Base-by-base conservation (phyloP, 2,329 filamentous ascomycete genomes). In the Scolecobasidium constrictum region DNA sequence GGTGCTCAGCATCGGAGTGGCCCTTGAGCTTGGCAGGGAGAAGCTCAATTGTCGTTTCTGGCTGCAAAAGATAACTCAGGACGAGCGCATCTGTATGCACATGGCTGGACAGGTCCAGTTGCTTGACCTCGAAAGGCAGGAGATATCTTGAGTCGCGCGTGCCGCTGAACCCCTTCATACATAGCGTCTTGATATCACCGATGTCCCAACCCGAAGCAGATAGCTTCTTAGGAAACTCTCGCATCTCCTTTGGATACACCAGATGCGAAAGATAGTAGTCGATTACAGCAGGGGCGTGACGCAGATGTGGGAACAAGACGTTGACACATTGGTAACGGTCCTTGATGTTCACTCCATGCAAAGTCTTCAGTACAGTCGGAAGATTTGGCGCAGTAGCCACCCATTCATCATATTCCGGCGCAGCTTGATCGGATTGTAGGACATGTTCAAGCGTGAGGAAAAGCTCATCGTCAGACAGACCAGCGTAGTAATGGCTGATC, bases 151-250 rank as follows among this genome's bases (percentile, higher is more conserved):
- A 75, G 48, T 86, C 81, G 18, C 77, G 80, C 0, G 81, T 86
- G 0, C 81, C 81, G 43, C 77, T 83, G 51, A 86, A 86, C 0
- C 81, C 82, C 0, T 75, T 78, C 0, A 70, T 77, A 0, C 69
- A 64, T 16, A 74, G 59, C 0, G 15, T 4, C 43, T 70, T 78
- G 4, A 38, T 38, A 28, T 61, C 53, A 1, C 63, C 75, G 15
- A 85, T 60, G 46, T 86, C 78, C 81, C 80, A 86, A 0, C 78
- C 80, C 0, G 79, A 84, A 0, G 76, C 68, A 0, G 74, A 77
- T 0, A 86, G 57, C 46, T 83, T 85, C 6, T 66, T 43, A 0
- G 72, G 70, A 38, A 83, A 86, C 45, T 83, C 73, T 17, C 70
- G 77, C 47, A 75, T 69, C 17, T 79, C 71, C 22, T 68, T 75